Percentiles rank a stretch among this genome's conserved stretches.
phyloP scores from a whole-genome alignment of 805 yeast species.

The Maudiozyma serrabonitensis region DNA sequence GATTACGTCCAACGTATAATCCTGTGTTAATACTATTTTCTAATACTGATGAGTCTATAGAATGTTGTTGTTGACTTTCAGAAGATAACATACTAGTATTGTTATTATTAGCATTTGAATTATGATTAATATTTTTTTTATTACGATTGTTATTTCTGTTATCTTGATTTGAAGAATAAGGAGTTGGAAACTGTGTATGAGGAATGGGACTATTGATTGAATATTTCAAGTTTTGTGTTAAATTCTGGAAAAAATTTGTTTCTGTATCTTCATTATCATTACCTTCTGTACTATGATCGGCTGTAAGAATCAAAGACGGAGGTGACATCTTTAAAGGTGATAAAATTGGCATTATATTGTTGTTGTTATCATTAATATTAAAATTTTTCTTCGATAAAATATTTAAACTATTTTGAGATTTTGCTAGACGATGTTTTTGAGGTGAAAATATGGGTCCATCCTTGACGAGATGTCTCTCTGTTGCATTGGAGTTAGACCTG shows the following conservation, averaged over 20 bases:
- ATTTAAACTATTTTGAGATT: not conserved
- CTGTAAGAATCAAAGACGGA: not conserved
- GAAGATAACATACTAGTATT: not conserved
- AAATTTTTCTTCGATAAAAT: not conserved
- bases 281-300: not conserved
- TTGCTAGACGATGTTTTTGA: not conserved
- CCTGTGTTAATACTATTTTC: slow-evolving; percentile 21
- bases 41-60: slow-evolving; percentile 18
- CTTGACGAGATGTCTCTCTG: not conserved
- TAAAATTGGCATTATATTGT: not conserved
- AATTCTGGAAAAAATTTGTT: slow-evolving; percentile 20
- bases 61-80: slow-evolving; percentile 1
- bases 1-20: not conserved
- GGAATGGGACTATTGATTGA: slow-evolving; percentile 27
- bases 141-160: slow-evolving; percentile 3
- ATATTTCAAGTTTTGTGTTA: slow-evolving; percentile 23
- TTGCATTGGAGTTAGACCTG: not conserved
- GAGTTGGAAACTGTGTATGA: slow-evolving; percentile 28
- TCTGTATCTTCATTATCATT: slow-evolving; percentile 10
- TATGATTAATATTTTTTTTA: slow-evolving; percentile 2
- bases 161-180: slow-evolving; percentile 21
- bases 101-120: not conserved
- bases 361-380: not conserved
- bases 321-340: slow-evolving; percentile 1
- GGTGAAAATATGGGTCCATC: not conserved